Conservation (phyloP, 2,329 filamentous ascomycete genomes). For the Pseudocercospora fuligena region DNA sequence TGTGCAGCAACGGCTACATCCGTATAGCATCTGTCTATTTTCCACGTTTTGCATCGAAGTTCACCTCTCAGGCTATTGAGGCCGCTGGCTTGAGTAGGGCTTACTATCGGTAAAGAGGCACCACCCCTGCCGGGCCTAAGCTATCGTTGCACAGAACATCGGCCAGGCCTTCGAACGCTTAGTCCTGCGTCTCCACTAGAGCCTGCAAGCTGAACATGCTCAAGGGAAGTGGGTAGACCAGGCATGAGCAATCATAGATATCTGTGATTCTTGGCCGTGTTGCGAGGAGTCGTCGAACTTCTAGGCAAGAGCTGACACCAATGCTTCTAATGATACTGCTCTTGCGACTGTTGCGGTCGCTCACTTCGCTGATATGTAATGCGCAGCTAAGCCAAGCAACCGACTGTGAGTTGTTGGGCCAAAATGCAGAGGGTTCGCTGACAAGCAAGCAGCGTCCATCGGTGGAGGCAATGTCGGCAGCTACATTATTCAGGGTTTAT, state of each 20-base stretch:
- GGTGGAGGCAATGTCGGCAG: neutral
- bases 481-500: neutral
- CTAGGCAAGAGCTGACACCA: too few species aligned
- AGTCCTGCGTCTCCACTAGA: too few species aligned
- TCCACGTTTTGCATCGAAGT: too few species aligned
- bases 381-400: neutral
- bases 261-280: too few species aligned
- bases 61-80: neutral
- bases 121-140: too few species aligned
- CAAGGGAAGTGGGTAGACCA: too few species aligned
- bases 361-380: neutral
- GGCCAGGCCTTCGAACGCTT: too few species aligned
- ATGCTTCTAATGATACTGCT: neutral
- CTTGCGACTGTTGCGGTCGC: neutral
- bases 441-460: neutral
- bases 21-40: neutral
- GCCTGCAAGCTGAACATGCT: too few species aligned
- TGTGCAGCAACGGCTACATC: neutral
- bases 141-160: too few species aligned
- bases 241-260: too few species aligned
- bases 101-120: neutral
- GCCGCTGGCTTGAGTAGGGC: neutral
- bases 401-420: neutral
- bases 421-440: neutral
- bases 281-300: too few species aligned